Percentiles rank a stretch among this genome's conserved stretches.
Evolutionary conservation across 441 rosid species (phyloP).

Genomic region (California macrophylla): DNA sequence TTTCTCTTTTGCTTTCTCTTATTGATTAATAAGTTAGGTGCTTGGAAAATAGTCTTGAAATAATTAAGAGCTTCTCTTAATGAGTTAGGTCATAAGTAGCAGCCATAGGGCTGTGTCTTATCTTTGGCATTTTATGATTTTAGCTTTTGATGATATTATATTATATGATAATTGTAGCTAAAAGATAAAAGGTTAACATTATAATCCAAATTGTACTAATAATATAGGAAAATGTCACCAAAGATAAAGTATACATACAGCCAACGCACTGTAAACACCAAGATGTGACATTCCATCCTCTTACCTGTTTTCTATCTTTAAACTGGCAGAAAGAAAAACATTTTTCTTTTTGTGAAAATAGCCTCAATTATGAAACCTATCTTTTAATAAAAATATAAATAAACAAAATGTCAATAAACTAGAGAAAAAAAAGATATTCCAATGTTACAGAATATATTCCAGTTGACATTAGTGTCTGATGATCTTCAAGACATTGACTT

Average conservation of each 20-base stretch:
- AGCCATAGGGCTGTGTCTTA: not conserved
- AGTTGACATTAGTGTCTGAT: constrained; percentile 3
- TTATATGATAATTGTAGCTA: not conserved
- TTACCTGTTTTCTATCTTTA: not conserved
- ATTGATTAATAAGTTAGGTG: not conserved
- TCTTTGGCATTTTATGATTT: not conserved
- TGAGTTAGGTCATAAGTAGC: not conserved
- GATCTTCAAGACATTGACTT: constrained; percentile 4
- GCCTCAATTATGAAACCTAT: not conserved
- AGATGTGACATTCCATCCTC: constrained; percentile 2
- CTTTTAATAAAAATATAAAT: not conserved
- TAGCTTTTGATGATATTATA: not conserved
- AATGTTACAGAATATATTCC: not conserved
- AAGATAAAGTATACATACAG: no score
- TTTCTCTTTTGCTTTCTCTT: not conserved
- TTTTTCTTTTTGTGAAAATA: not conserved
- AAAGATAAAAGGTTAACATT: not conserved
- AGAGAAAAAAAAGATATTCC: not conserved
- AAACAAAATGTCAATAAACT: not conserved
- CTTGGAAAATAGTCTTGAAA: not conserved
- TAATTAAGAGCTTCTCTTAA: not conserved
- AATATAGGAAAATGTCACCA: not conserved
- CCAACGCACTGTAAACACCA: not conserved
- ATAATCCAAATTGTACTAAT: not conserved
- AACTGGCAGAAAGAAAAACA: not conserved